Evolutionary conservation across 345 rosid genomes (phyloP), one percentile per base, ranked within the genome.

Genomic region (Ceriops tagal): DNA sequence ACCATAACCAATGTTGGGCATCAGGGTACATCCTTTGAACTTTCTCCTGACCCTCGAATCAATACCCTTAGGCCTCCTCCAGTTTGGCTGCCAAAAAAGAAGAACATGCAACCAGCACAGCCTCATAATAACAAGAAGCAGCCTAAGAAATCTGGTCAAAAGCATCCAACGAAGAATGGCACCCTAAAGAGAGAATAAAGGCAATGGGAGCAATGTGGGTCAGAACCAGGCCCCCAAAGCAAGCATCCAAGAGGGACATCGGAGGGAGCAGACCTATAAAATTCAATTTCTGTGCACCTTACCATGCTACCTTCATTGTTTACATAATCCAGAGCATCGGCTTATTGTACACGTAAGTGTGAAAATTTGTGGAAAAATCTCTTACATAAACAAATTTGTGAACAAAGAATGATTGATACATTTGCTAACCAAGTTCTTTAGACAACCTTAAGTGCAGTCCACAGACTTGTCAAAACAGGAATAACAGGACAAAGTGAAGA

Each of bases 1-100:
- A 6, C 75, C 75, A 65, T 75, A 75, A 21, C 79, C 79, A 53
- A 75, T 75, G 32, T 75, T 75, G 61, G 79, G 79, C 79, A 75
- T 75, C 62, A 75, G 32, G 21, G 74, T 65, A 53, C 53, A 52
- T 47, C 79, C 79, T 28, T 75, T 75, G 70, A 75, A 75, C 71
- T 71, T 75, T 32, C 79, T 70, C 67, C 79, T 70, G 35, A 75
- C 79, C 63, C 79, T 56, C 0, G 75, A 75, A 57, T 75, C 79
- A 60, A 75, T 75, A 70, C 79, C 75, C 71, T 70, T 70, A 13
- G 79, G 79, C 67, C 75, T 70, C 26, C 74, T 26, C 79, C 79
- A 75, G 68, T 53, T 75, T 34, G 71, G 18, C 79, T 75, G 62
- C 67, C 58, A 53, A 21, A 3, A 22, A 53, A 53, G 27, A 53